Conservation (phyloP, 2,329 filamentous ascomycete species). For the Pseudodiploospora longispora region DNA sequence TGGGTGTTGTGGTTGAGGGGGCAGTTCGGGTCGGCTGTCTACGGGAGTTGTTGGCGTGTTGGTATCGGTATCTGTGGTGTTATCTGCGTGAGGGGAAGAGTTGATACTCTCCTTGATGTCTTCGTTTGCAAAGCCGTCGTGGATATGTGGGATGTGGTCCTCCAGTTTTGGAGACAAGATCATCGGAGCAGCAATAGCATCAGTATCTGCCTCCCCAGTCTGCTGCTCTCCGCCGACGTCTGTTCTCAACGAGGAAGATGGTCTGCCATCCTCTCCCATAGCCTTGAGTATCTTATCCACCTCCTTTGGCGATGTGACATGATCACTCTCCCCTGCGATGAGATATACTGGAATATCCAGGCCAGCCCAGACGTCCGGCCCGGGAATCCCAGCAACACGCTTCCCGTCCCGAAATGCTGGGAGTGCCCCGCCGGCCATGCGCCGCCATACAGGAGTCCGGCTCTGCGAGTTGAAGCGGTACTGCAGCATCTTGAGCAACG, state of each 20-base stretch:
- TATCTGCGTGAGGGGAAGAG: not conserved
- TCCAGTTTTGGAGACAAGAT: conserved; percentile 24
- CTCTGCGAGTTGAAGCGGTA: conserved; percentile 75
- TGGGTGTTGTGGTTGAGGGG: conserved; percentile 41
- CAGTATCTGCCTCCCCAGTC: conserved; percentile 27
- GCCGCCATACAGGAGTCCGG: conserved; percentile 70
- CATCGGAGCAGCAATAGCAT: conserved; percentile 39
- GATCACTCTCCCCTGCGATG: conserved; percentile 69
- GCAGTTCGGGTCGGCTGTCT: conserved; percentile 33
- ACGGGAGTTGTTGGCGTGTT: conserved; percentile 40
- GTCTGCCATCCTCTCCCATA: conserved; percentile 18
- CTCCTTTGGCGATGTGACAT: conserved; percentile 64
- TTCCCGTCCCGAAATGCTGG: conserved; percentile 49
- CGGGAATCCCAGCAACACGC: conserved; percentile 57
- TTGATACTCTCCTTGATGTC: conserved; percentile 27
- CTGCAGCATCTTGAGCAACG: conserved; percentile 59
- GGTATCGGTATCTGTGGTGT: conserved; percentile 1
- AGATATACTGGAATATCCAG: conserved; percentile 69
- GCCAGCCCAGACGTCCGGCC: conserved; percentile 61
- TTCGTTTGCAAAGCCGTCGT: not conserved
- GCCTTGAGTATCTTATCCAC: conserved; percentile 55
- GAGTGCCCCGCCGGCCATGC: conserved; percentile 68
- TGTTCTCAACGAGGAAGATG: not conserved
- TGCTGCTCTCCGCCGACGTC: conserved; percentile 17
- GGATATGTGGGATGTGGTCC: conserved; percentile 21